Evolutionary conservation across 2,329 filamentous ascomycete genomes (phyloP), one percentile per base, ranked within the genome.

Genomic region (Aspergillus aculeatinus): DNA sequence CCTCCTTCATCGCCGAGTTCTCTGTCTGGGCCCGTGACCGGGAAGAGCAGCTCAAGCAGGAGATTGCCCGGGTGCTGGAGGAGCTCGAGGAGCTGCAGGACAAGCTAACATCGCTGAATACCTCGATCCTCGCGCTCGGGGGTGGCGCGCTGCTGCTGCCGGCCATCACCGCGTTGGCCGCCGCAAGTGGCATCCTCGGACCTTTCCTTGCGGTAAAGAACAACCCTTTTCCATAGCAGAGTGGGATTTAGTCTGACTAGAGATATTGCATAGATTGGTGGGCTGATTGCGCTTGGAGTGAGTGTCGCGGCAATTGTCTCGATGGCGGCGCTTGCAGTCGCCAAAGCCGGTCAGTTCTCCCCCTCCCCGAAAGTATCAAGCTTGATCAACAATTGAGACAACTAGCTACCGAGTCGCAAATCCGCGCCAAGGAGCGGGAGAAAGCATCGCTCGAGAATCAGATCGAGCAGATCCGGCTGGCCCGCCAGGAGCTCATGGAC

Each of bases 21-120:
- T 7, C 9, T 3, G n/a, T 19, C 54, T 57, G 54, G 54, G 54
- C 54, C 54, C 25, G 27, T 12, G 54, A 57, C 27, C 49, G 25
- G 31, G 54, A 57, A 23, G 19, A n/a, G 5, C 29, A 57, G 9
- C n/a, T 57, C 2, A 25, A n/a, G 2, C 11, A 11, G 9, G 14
- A 57, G 21, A 19, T 57, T 19, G 25, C 49, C 19, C 12, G 39
- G 39, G 33, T 27, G 12, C 25, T 29, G 10, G 39, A 55, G 1
- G 52, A 48, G 14, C 52, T 48, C 11, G 25, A 27, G 5, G 25
- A n/a, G 12, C 25, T 51, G 16, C 29, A 21, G 16, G 49, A 31
- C 10, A 14, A 31, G 27, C 16, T 51, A 7, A 16, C 9, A 4
- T n/a, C 44, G 12, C 11, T 48, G 4, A n/a, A 48, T 1, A 48